These are phyloP conservation scores for Trifolium dubium DNA, from an alignment of 306 rosid genomes.

Conservation along the genomic window DNA sequence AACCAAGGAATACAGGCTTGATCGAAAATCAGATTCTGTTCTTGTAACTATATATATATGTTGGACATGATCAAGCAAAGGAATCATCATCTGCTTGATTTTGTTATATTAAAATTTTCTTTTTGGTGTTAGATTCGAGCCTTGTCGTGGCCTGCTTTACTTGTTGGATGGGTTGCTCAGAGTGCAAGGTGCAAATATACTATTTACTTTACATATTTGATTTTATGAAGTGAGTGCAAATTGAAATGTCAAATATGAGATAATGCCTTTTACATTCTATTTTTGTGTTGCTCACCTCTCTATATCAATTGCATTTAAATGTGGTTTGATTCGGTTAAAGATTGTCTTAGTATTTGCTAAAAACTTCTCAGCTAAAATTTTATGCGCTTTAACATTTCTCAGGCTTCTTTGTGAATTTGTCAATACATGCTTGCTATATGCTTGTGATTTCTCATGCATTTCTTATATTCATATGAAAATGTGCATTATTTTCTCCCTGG, in stretches of 20 bases:
- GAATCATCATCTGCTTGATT: constrained; percentile 30
- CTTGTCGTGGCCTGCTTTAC: constrained; percentile 64
- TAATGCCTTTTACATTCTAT: constrained; percentile 14
- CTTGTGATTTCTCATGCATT: not conserved
- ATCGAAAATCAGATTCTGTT: constrained; percentile 22
- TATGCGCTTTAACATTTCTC: not conserved
- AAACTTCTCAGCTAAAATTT: not conserved
- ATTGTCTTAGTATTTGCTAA: not conserved
- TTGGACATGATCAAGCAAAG: constrained; percentile 35
- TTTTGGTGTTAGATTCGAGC: constrained; percentile 59
- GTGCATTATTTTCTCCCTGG: not conserved
- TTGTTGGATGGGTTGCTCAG: constrained; percentile 67
- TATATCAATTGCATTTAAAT: not conserved
- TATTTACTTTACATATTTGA: constrained; percentile 8
- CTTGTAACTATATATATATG: not conserved
- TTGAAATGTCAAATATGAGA: constrained; percentile 18
- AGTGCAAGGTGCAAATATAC: constrained; percentile 57
- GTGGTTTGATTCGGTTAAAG: constrained; percentile 17
- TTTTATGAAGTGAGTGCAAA: constrained; percentile 5
- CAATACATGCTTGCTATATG: not conserved
- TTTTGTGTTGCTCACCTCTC: not conserved
- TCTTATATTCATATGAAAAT: not conserved
- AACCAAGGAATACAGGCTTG: not conserved
- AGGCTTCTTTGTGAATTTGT: not conserved
- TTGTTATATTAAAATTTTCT: constrained; percentile 15